A percentile compares a stretch with the other conserved stretches of the same genome.
These are phyloP conservation scores for Baudoinia panamericana DNA, from an alignment of 495 filamentous ascomycete genomes.

Conservation along the genomic window DNA sequence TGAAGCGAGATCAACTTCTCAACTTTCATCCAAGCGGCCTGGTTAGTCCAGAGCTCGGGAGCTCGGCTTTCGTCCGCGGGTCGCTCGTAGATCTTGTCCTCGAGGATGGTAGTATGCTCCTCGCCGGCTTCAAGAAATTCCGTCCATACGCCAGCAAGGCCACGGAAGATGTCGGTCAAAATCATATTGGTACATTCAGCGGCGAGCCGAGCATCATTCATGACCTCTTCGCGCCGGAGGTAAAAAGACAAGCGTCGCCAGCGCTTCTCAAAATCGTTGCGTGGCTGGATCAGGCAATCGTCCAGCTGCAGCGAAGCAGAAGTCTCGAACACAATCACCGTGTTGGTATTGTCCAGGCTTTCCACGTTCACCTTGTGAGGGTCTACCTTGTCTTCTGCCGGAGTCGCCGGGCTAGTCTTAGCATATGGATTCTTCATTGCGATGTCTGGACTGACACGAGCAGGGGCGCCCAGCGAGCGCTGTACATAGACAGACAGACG, in stretches of 20 bases:
- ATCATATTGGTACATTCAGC: slow-evolving; percentile 40
- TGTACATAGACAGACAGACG: slow-evolving; percentile 30
- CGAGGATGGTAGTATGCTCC: slow-evolving; percentile 38
- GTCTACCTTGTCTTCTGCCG: background rate
- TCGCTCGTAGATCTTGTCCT: slow-evolving; percentile 45
- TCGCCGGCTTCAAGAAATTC: slow-evolving; percentile 31
- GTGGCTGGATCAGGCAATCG: slow-evolving; percentile 39
- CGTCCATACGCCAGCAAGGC: slow-evolving; percentile 35
- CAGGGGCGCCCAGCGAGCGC: slow-evolving; percentile 21
- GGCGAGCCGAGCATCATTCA: slow-evolving; percentile 28
- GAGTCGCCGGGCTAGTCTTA: background rate
- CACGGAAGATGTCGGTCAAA: slow-evolving; percentile 39
- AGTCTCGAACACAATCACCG: slow-evolving; percentile 43
- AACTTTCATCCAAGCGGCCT: slow-evolving; percentile 39
- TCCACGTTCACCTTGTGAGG: slow-evolving; percentile 14
- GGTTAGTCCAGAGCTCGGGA: slow-evolving; percentile 43
- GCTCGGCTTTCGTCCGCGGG: slow-evolving; percentile 43
- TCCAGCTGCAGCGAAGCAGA: slow-evolving; percentile 32
- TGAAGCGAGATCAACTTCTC: slow-evolving; percentile 42
- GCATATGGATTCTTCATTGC: slow-evolving; percentile 26
- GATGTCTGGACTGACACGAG: slow-evolving; percentile 19
- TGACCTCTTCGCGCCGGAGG: slow-evolving; percentile 25
- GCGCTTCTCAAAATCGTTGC: slow-evolving; percentile 37
- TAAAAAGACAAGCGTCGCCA: slow-evolving; percentile 43
- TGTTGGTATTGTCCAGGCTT: slow-evolving; percentile 38